Evolutionary conservation across 257 asterid genomes (phyloP).

Genomic region (Capsicum baccatum): DNA sequence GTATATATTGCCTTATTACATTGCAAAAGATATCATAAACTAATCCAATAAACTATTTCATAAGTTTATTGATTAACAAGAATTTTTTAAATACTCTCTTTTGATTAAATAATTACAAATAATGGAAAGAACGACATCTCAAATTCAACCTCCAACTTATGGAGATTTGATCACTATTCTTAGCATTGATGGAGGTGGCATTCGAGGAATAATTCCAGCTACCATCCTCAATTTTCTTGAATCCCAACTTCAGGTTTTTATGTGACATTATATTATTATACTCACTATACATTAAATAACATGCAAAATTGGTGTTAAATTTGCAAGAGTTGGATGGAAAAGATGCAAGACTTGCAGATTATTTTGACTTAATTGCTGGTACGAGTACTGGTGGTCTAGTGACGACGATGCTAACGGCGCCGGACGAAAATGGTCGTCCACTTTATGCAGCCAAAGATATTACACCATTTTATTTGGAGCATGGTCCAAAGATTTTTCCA

Average conservation of each 20-base stretch:
- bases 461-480: conserved; percentile 48
- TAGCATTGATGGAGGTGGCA: conserved; percentile 69
- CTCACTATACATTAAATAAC: too few relatives aligned
- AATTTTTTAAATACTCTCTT: not conserved
- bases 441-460: conserved; percentile 60
- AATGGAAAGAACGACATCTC: conserved; percentile 35
- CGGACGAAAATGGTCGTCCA: conserved; percentile 53
- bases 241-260: conserved; percentile 51
- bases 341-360: conserved; percentile 64
- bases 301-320: not conserved
- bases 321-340: conserved; percentile 56
- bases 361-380: conserved; percentile 68
- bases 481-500: conserved; percentile 53
- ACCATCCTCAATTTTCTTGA: conserved; percentile 52
- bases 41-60: not conserved
- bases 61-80: not conserved
- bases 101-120: not conserved
- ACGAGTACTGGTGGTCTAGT: conserved; percentile 76
- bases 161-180: conserved; percentile 52
- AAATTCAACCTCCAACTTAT: conserved; percentile 48
- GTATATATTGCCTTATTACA: not conserved
- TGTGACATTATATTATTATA: too few relatives aligned
- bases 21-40: not conserved
- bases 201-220: conserved; percentile 62
- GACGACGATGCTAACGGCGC: conserved; percentile 64